A percentile compares a stretch with the other conserved stretches of the same genome.
Evolutionary conservation across 2,329 filamentous ascomycete genomes (phyloP).

Genomic region (Mycocentrospora acerina): DNA sequence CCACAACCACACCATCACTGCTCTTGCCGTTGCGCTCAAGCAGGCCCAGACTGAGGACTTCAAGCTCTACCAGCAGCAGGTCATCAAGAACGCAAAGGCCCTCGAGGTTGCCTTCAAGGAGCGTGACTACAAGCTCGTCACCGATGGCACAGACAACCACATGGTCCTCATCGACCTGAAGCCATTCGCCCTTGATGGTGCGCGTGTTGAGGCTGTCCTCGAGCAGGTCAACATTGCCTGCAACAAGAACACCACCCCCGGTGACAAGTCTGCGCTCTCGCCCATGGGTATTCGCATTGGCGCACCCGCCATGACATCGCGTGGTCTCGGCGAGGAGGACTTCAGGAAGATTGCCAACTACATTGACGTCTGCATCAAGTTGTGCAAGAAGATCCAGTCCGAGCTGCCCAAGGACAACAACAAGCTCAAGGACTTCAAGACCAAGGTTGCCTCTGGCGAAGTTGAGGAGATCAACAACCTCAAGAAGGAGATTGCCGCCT

Average conservation of each 20-base stretch:
- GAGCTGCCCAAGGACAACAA: slow-evolving; percentile 93
- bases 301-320: slow-evolving; percentile 95
- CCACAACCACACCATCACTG: slow-evolving; percentile 98
- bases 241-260: slow-evolving; percentile 99
- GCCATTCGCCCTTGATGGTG: slow-evolving; percentile 82
- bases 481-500: slow-evolving; percentile 84
- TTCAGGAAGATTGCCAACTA: slow-evolving; percentile 79
- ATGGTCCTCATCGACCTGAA: slow-evolving; percentile 91
- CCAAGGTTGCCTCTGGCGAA: slow-evolving; percentile 77
- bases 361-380: slow-evolving; percentile 85
- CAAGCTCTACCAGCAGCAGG: slow-evolving; percentile 86
- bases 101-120: slow-evolving; percentile 68
- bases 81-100: slow-evolving; percentile 87
- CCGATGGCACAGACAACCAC: slow-evolving; percentile 95
- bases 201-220: slow-evolving; percentile 83
- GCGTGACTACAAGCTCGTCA: slow-evolving; percentile 85
- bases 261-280: slow-evolving; percentile 89
- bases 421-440: slow-evolving; percentile 99
- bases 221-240: slow-evolving; percentile 94
- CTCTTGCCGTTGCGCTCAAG: slow-evolving; percentile 89
- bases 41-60: slow-evolving; percentile 90
- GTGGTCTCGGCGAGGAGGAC: slow-evolving; percentile 86
- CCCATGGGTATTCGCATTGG: slow-evolving; percentile 93
- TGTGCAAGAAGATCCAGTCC: slow-evolving; percentile 84
- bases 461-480: slow-evolving; percentile 80